A percentile compares a stretch with the other conserved stretches of the same genome.
These are phyloP conservation scores for Dioscorea dumetorum DNA, from an alignment of 106 monocot genomes.

Conservation along the genomic window DNA sequence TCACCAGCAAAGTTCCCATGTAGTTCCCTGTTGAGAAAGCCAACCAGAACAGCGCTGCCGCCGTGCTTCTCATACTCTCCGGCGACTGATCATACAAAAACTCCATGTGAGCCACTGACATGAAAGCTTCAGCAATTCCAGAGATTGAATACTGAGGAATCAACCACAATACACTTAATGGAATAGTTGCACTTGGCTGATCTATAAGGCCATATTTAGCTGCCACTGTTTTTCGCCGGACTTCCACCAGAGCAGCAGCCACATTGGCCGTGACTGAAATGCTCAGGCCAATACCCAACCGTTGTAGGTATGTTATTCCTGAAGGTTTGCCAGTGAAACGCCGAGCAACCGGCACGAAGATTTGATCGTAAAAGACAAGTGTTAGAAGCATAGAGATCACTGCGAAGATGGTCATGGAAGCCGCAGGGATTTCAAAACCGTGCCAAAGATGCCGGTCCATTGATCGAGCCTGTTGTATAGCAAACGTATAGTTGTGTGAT, in stretches of 20 bases:
- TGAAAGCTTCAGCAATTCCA: slow-evolving; percentile 40
- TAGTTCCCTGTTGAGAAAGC: slow-evolving; percentile 46
- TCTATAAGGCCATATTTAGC: slow-evolving; percentile 27
- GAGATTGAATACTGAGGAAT: slow-evolving; percentile 50
- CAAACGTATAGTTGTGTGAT: slow-evolving; percentile 60
- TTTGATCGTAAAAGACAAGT: slow-evolving; percentile 41
- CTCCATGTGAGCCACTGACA: slow-evolving; percentile 54
- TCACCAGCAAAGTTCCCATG: slow-evolving; percentile 45
- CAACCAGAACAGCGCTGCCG: slow-evolving; percentile 55
- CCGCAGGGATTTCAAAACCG: slow-evolving; percentile 46
- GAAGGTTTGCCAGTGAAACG: slow-evolving; percentile 34
- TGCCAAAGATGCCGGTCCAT: slow-evolving; percentile 56
- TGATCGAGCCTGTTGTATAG: slow-evolving; percentile 47
- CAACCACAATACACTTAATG: slow-evolving; percentile 50
- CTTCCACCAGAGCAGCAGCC: slow-evolving; percentile 37
- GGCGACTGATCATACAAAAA: slow-evolving; percentile 75
- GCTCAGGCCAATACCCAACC: slow-evolving; percentile 50
- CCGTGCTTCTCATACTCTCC: slow-evolving; percentile 74
- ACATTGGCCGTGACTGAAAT: slow-evolving; percentile 36
- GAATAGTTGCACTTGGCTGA: slow-evolving; percentile 1
- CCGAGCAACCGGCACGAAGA: slow-evolving; percentile 44
- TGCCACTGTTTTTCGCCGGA: slow-evolving; percentile 21
- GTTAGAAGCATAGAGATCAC: slow-evolving; percentile 28
- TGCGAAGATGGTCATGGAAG: slow-evolving; percentile 46
- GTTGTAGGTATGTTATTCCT: slow-evolving; percentile 50